Evolutionary conservation across 805 yeast species (phyloP), one percentile per base, ranked within the genome.

Genomic region (Yamadazyma takamatsuzukensis): DNA sequence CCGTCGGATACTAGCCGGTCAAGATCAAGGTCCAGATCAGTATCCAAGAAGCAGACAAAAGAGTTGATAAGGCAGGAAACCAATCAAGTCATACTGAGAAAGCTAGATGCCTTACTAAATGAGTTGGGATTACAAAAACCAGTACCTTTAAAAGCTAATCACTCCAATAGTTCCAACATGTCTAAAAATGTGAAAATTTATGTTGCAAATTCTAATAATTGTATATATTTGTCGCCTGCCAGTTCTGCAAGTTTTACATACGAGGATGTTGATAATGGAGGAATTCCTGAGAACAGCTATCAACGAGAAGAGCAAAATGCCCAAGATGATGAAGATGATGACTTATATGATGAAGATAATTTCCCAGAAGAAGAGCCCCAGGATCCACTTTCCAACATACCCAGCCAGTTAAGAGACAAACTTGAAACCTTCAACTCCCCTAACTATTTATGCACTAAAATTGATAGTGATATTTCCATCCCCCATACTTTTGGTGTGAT

Each of bases 401-500:
- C 46, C 2, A 16, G 13, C 6, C 33, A 33, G 12, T 42, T 54
- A 19, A 46, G 37, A 18, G 28, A 44, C 15, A 59, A 53, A 35
- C 44, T 59, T 39, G 41, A 45, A 15, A 23, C 36, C 11, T 50
- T 58, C 48, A 39, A 33, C 13, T 54, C 63, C n/a, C 66, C 70
- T 1, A 61, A 61, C 37, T 65, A 59, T 32, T 45, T 59, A 24
- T 51, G 58, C 18, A 51, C 67, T 2, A 53, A 52, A 19, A 56
- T 65, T 5, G 72, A 68, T 34, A 40, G 61, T 3, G 64, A 63
- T 8, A 51, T 53, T 2, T 70, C 68, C 7, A 67, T 72, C 2
- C 70, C 79, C 1, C 77, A 73, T 45, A 73, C 75, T 2, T 62
- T 76, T 41, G 82, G 76, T 0, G 61, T 76, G 2, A 58, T 75